phyloP scores from a whole-genome alignment of 192 early-diverging fungal species.

The Mortierella claussenii region DNA sequence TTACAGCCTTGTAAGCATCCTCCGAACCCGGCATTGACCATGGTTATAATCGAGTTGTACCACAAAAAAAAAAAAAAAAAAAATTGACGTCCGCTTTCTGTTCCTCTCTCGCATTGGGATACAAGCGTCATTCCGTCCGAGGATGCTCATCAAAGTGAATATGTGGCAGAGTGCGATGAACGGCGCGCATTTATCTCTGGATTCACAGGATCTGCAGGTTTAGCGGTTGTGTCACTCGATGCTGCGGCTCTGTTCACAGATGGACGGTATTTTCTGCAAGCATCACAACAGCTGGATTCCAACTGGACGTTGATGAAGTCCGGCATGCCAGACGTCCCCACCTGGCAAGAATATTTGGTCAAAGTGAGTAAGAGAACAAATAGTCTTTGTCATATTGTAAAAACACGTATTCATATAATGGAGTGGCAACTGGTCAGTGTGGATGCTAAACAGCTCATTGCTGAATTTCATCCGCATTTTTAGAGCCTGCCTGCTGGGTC shows the following conservation, averaged over 20 bases:
- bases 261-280: conserved; percentile 97
- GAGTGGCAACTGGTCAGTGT: too few relatives aligned
- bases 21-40: too few relatives aligned
- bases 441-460: too few relatives aligned
- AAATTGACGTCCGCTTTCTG: neutral
- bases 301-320: conserved; percentile 96
- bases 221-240: conserved; percentile 83
- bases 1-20: conserved; percentile 30
- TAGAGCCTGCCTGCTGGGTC: conserved; percentile 71
- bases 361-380: conserved; percentile 51
- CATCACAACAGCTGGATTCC: conserved; percentile 80
- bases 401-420: too few relatives aligned
- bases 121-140: conserved; percentile 87
- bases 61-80: neutral
- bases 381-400: too few relatives aligned
- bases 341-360: conserved; percentile 88
- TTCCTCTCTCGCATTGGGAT: neutral
- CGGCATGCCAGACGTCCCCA: conserved; percentile 85
- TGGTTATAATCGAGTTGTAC: too few relatives aligned
- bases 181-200: conserved; percentile 93
- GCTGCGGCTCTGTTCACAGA: conserved; percentile 95
- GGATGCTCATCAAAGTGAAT: conserved; percentile 98
- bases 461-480: too few relatives aligned
- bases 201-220: conserved; percentile 94
- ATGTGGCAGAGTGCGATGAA: conserved; percentile 90